phyloP scores from a whole-genome alignment of 2,329 filamentous ascomycete species.

The Domatiomyces globalis region DNA sequence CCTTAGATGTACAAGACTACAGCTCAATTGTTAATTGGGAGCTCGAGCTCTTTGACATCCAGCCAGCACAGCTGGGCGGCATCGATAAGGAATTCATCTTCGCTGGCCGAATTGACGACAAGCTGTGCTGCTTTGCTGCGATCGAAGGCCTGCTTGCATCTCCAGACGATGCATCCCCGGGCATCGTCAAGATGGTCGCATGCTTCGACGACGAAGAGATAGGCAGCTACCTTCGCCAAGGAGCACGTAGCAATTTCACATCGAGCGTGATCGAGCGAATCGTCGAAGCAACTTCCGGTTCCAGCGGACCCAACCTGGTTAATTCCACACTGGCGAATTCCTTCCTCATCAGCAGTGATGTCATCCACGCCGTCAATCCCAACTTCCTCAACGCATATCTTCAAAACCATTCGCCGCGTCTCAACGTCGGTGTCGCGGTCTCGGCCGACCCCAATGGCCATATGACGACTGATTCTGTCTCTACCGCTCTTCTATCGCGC shows the following conservation, averaged over 20 bases:
- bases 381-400: slow-evolving; percentile 82
- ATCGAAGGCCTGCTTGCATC: slow-evolving; percentile 67
- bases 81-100: slow-evolving; percentile 90
- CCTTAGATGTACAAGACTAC: slow-evolving; percentile 61
- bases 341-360: slow-evolving; percentile 84
- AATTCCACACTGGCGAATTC: slow-evolving; percentile 79
- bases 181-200: slow-evolving; percentile 77
- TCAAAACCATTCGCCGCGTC: slow-evolving; percentile 66
- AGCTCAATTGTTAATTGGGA: slow-evolving; percentile 86
- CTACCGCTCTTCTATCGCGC: slow-evolving; percentile 62
- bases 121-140: slow-evolving; percentile 89
- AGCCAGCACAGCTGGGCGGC: slow-evolving; percentile 70
- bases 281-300: slow-evolving; percentile 39
- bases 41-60: slow-evolving; percentile 81
- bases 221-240: slow-evolving; percentile 77
- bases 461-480: slow-evolving; percentile 88
- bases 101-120: slow-evolving; percentile 89
- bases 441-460: slow-evolving; percentile 78
- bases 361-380: slow-evolving; percentile 85
- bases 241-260: slow-evolving; percentile 79
- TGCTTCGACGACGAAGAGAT: slow-evolving; percentile 97
- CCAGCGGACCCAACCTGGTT: slow-evolving; percentile 41
- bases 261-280: slow-evolving; percentile 67
- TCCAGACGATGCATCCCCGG: slow-evolving; percentile 34
- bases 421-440: slow-evolving; percentile 77